phyloP scores from a whole-genome alignment of 2,329 filamentous ascomycete species.

The Fusarium sp. region DNA sequence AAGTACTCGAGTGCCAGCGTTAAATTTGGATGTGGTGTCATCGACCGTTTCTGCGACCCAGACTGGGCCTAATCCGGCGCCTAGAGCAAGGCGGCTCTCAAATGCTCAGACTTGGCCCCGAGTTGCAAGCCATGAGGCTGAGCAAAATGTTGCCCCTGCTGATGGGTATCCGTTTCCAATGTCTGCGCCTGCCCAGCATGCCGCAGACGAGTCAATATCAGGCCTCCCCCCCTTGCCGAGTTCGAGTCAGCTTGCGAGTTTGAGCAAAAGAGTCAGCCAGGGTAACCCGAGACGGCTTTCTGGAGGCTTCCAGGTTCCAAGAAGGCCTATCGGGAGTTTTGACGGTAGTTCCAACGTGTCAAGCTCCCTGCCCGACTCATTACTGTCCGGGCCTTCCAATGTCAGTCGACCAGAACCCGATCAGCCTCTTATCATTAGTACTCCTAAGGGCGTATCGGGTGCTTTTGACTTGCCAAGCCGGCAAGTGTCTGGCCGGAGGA shows the following conservation, averaged over 20 bases:
- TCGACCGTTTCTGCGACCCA: conserved; percentile 40
- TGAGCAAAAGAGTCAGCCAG: conserved; percentile 55
- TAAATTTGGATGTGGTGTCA: conserved; percentile 49
- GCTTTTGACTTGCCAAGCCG: conserved; percentile 62
- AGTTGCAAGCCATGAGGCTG: conserved; percentile 44
- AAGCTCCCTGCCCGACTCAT: conserved; percentile 39
- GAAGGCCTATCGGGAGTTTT: conserved; percentile 56
- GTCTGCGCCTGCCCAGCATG: conserved; percentile 46
- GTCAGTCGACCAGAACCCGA: conserved; percentile 53
- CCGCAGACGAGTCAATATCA: conserved; percentile 51
- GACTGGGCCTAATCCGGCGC: conserved; percentile 25
- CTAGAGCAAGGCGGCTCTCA: conserved; percentile 48
- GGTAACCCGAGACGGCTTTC: conserved; percentile 58
- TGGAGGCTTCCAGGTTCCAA: conserved; percentile 57
- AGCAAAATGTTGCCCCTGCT: conserved; percentile 34
- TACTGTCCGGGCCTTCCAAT: conserved; percentile 21
- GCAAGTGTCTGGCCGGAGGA: conserved; percentile 49
- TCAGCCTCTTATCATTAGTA: conserved; percentile 71
- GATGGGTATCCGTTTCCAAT: conserved; percentile 58
- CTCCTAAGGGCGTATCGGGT: conserved; percentile 66
- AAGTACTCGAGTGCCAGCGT: conserved; percentile 39
- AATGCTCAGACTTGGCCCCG: conserved; percentile 63
- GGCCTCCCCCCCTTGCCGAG: conserved; percentile 55
- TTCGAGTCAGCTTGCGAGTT: conserved; percentile 55
- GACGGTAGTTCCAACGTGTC: conserved; percentile 40